phyloP scores from a whole-genome alignment of 805 yeast genomes.

The Hanseniaspora opuntiae region DNA sequence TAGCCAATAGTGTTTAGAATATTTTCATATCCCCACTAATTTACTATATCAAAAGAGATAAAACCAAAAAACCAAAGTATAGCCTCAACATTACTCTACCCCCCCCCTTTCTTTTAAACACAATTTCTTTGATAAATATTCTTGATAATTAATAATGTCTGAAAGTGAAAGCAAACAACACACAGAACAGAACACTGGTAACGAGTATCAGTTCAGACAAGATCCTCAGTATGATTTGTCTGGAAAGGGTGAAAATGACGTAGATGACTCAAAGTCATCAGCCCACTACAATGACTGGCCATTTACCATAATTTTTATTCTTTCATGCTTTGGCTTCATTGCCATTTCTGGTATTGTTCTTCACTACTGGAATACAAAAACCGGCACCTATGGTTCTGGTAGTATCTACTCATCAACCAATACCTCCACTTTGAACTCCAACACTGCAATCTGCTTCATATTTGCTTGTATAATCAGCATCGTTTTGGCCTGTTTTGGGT shows the following conservation, averaged over 20 bases:
- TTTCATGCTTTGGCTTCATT: conserved; percentile 49
- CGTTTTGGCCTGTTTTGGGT: conserved; percentile 42
- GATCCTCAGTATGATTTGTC: conserved; percentile 21
- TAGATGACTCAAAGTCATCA: conserved; percentile 48
- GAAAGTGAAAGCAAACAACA: not conserved
- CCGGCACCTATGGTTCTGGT: conserved; percentile 38
- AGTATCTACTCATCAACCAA: conserved; percentile 43
- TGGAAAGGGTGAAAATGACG: conserved; percentile 25
- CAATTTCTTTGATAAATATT: too few relatives aligned
- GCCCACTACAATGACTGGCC: conserved; percentile 58
- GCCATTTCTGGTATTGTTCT: conserved; percentile 59
- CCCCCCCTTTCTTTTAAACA: too few relatives aligned
- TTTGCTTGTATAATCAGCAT: conserved; percentile 51
- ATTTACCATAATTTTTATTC: conserved; percentile 41
- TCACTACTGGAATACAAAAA: conserved; percentile 45
- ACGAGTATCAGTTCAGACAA: conserved; percentile 19
- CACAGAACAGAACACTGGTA: conserved; percentile 10
- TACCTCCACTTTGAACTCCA: conserved; percentile 57
- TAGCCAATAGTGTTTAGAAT: too few relatives aligned
- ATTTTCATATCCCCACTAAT: not conserved
- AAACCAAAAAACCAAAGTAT: too few relatives aligned
- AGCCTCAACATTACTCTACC: too few relatives aligned
- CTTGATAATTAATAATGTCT: not conserved
- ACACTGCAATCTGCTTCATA: conserved; percentile 56
- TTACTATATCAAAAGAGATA: too few relatives aligned